Base-by-base conservation (phyloP, 2,329 filamentous ascomycete species). In the Penicillium sp. region DNA sequence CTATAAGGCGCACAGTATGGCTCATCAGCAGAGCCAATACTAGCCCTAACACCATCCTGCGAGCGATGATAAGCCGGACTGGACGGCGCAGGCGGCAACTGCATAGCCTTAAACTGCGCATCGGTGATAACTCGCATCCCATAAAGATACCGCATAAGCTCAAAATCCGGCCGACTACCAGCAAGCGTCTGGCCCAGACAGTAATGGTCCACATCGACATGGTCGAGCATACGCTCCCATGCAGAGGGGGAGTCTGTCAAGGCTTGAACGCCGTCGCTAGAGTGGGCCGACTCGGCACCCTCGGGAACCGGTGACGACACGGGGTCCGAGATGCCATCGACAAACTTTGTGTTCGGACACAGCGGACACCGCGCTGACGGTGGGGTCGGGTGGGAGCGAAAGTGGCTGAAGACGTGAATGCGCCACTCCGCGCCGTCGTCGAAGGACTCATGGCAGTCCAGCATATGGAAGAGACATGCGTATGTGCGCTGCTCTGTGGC, bases 131-230 rank as follows among this genome's bases (percentile, higher is more conserved):
- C 67, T 30, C 73, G 68, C 50, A 69, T 60, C 17, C 68, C 69
- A 57, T 75, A 78, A 53, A 79, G 69, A 63, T 77, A 77, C 49
- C 72, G 73, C 75, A 78, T 77, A 14, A 78, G 64, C 56, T 74
- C 72, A 45, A 78, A 77, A 57, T 77, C 75, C 7, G 75, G 70
- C 42, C 72, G 68, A 45, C 71, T 73, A 6, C 71, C 69, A 2
- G 73, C 72, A 9, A 78, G 67, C 19, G 72, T 71, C 37, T 78
- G 70, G 16, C 76, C 76, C 10, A 67, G 62, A 36, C 72, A 70
- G 50, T 75, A 77, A 60, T 79, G 77, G 16, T 65, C 66, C 48
- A 65, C 61, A 14, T 69, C 73, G 55, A 78, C 69, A 55, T 79
- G 77, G 22, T 73, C 68, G 35, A 79, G 68, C 71, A 78, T 70